These are phyloP conservation scores for Mycena latifolia DNA, from an alignment of 768 basidiomycete genomes.

Conservation along the genomic window DNA sequence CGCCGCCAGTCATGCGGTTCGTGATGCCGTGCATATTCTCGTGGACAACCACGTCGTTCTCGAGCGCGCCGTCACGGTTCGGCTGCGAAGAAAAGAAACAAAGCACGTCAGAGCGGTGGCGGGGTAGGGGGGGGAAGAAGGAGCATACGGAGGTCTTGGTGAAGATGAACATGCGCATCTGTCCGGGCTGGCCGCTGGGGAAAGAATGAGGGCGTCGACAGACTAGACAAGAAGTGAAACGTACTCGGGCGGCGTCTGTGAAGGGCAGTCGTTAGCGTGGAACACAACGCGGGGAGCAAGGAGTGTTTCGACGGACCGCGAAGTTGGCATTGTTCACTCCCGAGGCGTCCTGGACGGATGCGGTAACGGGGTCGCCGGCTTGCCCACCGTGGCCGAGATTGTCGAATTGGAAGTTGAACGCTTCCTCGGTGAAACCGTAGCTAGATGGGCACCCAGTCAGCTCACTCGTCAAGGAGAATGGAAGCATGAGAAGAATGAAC, in stretches of 20 bases:
- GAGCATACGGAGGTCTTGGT: not conserved
- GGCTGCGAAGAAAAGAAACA: not conserved
- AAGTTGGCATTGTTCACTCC: not conserved
- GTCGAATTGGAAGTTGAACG: slow-evolving; percentile 10
- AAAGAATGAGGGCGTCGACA: not conserved
- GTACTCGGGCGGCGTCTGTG: too few relatives aligned
- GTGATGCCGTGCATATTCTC: slow-evolving; percentile 20
- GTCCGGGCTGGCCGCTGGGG: too few relatives aligned
- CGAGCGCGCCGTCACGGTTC: slow-evolving; percentile 6
- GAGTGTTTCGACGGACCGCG: too few relatives aligned
- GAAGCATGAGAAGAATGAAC: not conserved
- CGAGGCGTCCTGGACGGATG: not conserved
- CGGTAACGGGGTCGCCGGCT: not conserved
- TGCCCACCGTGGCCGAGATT: slow-evolving; percentile 1
- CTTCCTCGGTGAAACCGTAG: slow-evolving; percentile 9
- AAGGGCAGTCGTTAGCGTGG: too few relatives aligned
- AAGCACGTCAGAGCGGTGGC: too few relatives aligned
- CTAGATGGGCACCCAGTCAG: too few relatives aligned
- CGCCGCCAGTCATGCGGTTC: slow-evolving; percentile 12
- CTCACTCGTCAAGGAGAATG: too few relatives aligned
- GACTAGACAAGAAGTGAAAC: too few relatives aligned
- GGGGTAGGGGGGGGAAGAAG: not conserved
- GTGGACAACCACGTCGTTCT: slow-evolving; percentile 4
- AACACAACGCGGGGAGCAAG: not conserved
- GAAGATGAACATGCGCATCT: not conserved